A percentile compares a stretch with the other conserved stretches of the same genome.
phyloP scores from a whole-genome alignment of 345 rosid species.

The Arabis alpina region DNA sequence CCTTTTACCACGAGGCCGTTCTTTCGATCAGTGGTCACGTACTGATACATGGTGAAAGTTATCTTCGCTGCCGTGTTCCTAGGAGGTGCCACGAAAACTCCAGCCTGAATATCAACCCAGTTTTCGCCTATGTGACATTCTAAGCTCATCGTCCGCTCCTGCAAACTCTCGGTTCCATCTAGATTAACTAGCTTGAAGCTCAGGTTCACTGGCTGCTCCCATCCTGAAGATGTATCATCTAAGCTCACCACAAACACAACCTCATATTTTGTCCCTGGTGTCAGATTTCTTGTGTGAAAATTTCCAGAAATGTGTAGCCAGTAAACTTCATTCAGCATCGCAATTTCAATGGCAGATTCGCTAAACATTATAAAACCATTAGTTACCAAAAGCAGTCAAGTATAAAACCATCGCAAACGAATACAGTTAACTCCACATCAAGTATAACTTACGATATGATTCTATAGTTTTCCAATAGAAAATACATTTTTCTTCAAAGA shows the following conservation, averaged over 20 bases:
- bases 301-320: constrained; percentile 57
- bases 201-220: constrained; percentile 52
- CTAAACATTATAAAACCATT: constrained; percentile 7
- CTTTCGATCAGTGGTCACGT: constrained; percentile 51
- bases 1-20: constrained; percentile 56
- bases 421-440: neutral
- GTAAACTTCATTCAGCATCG: constrained; percentile 47
- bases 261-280: constrained; percentile 48
- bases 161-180: constrained; percentile 40
- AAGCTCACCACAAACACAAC: constrained; percentile 49
- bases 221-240: constrained; percentile 48
- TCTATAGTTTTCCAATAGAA: too few relatives aligned
- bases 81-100: constrained; percentile 41
- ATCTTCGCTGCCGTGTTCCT: constrained; percentile 39
- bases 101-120: constrained; percentile 56
- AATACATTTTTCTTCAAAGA: too few relatives aligned
- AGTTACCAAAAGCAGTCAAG: neutral
- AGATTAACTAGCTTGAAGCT: constrained; percentile 39
- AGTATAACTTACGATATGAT: too few relatives aligned
- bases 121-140: constrained; percentile 36
- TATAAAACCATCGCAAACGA: neutral
- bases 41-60: constrained; percentile 51
- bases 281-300: constrained; percentile 48
- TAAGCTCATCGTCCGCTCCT: constrained; percentile 42
- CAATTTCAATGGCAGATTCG: constrained; percentile 42